Base-by-base conservation (phyloP, 345 rosid genomes). In the Gossypium raimondii region DNA sequence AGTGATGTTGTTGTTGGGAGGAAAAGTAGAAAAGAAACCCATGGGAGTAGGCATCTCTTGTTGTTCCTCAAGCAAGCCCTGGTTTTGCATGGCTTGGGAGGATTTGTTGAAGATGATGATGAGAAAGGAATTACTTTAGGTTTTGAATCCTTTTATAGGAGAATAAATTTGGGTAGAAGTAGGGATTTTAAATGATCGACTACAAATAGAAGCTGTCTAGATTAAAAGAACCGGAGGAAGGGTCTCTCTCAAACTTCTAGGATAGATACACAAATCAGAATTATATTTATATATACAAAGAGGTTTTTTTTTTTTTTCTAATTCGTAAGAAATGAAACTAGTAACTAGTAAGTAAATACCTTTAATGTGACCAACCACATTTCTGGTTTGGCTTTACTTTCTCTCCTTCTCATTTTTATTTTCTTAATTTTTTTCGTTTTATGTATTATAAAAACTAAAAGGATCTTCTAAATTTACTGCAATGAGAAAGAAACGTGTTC, bases 61-160 rank as follows among this genome's bases (percentile, higher is more conserved):
- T 45, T 86, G 84, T 45, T 86, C 94, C 76, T 89, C 92, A 70
- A 87, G 84, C 80, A 86, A 82, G 64, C 90, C 82, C 44, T 83
- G 88, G 82, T 78, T 82, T 66, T 79, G 72, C 82, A 84, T 81
- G 69, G 82, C 86, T 73, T 90, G 85, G 38, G 86, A 81, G 55
- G 86, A 17, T 43, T 2, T 65, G 72, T 77, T 72, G 79, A 72
- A 79, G 79, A 82, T 68, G 77, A 82, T 68, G 77, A 77, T 73
- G 79, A 61, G 67, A 69, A 60, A 62, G 16, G 14, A 44, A 16
- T 6, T 16, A 25, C 7, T 24, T 50, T 68, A 16, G 72, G 44
- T 22, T 50, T 48, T 27, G 72, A 38, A 48, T 68, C 58, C 16
- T 29, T 16, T 70, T n/a, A 29, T n/a, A 34, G 27, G 45, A 53